phyloP scores from a whole-genome alignment of 75 land plant genomes.

The Gnetum montanum region DNA sequence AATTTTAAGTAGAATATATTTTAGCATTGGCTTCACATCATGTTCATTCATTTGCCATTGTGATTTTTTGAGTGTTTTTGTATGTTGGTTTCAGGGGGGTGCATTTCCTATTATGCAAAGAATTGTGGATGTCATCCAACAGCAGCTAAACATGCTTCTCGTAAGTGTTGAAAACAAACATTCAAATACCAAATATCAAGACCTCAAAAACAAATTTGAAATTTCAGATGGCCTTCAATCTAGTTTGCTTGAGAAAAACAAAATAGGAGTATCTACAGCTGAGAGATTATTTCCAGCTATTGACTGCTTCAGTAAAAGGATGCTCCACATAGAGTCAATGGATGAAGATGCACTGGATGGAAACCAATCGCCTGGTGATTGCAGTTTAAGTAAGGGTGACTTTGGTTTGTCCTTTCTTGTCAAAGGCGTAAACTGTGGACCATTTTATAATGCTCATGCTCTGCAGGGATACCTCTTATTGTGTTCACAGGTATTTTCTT shows the following conservation, averaged over 20 bases:
- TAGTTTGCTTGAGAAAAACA: no score
- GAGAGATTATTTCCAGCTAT: slow-evolving; percentile 23
- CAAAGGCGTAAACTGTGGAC: slow-evolving; percentile 18
- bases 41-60: no score
- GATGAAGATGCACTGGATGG: slow-evolving; percentile 10
- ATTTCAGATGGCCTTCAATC: no score
- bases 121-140: slow-evolving; percentile 12
- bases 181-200: no score
- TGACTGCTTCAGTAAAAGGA: slow-evolving; percentile 10
- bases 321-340: slow-evolving; percentile 11
- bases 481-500: slow-evolving; percentile 70
- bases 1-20: no score
- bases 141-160: slow-evolving; percentile 9
- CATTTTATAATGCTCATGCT: slow-evolving; percentile 60
- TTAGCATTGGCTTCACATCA: no score
- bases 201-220: no score
- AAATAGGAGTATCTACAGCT: no score
- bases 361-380: background rate
- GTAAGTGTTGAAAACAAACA: background rate
- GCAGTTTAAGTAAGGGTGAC: background rate
- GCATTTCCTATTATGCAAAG: slow-evolving; percentile 37
- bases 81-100: slow-evolving; percentile 36
- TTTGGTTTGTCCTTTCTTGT: slow-evolving; percentile 22
- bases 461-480: slow-evolving; percentile 82
- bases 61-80: background rate